Base-by-base conservation (phyloP, 768 basidiomycete genomes). In the Pulveroboletus ravenelii region DNA sequence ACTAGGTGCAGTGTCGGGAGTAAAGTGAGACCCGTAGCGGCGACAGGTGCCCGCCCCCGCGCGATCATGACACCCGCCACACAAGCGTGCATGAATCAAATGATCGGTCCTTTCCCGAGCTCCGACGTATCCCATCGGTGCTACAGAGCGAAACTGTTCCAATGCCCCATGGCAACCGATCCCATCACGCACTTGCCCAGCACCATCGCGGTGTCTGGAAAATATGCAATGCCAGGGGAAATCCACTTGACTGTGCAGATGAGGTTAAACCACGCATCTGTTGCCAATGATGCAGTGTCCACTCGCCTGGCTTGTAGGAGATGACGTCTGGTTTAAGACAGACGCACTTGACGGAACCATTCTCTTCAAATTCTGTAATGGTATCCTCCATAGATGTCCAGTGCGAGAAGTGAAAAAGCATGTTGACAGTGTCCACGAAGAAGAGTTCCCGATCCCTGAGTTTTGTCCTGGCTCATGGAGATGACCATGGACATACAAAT, bases 301-400 rank as follows among this genome's bases (percentile, higher is more conserved):
- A 36, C 23, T 30, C 29, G 35, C 8, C 35, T 17, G 17, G n/a
- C n/a, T 9, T 37, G 29, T 25, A 6, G 5, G 32, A 15, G 2
- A 27, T 10, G n/a, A 13, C 6, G 5, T 6, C 18, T 20, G n/a
- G 23, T 45, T 27, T 10, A 12, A 5, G 12, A 15, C 20, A 31
- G 12, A 38, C 29, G 15, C 42, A 46, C 43, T 45, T 20, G n/a
- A 46, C 7, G 25, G 27, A 6, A 34, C 20, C 17, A 12, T 32
- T 15, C 5, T 34, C n/a, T 45, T 20, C 14, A 6, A 43, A 31
- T 44, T 39, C 32, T 41, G 56, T 23, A 50, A 45, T 18, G 14
- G 34, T 12, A 25, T 25, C 2, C 31, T 35, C 5, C 55, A 53
- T 53, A 5, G 39, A 20, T 7, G 45, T 23, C 47, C 56, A 52